Percentiles rank a stretch among this genome's conserved stretches.
phyloP scores from a whole-genome alignment of 169 alveolate species.

The Cystoisospora suis region DNA sequence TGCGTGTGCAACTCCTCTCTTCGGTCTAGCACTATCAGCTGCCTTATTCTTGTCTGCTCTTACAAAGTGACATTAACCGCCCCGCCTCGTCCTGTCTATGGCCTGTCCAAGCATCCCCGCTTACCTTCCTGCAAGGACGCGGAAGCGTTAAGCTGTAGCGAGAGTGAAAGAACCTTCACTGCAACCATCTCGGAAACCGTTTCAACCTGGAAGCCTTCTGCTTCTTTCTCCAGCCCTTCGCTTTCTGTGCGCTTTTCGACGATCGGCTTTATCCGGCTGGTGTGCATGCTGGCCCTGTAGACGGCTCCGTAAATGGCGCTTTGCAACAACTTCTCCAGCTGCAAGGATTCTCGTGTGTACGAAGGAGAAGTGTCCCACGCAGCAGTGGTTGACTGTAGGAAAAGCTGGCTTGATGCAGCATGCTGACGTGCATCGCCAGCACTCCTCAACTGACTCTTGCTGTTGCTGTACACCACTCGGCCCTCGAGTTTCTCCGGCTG shows the following conservation, averaged over 20 bases:
- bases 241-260: not conserved
- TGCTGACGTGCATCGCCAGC: not conserved
- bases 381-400: not conserved
- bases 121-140: conserved; percentile 43
- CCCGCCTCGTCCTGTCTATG: no score
- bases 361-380: conserved; percentile 1
- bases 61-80: no score
- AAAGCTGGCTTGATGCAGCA: not conserved
- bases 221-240: not conserved
- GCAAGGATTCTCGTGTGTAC: not conserved
- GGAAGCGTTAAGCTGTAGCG: conserved; percentile 17
- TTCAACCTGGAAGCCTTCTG: not conserved
- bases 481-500: not conserved
- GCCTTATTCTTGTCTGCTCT: no score
- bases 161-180: conserved; percentile 39
- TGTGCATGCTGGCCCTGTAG: conserved; percentile 15
- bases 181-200: conserved; percentile 9
- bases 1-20: no score
- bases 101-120: no score
- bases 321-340: conserved; percentile 8
- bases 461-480: conserved; percentile 7
- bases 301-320: conserved; percentile 45
- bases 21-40: no score
- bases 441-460: not conserved
- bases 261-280: conserved; percentile 18